Evolutionary conservation across 768 basidiomycete species (phyloP), one percentile per base, ranked within the genome.

Genomic region (Rhizopogon vinicolor): DNA sequence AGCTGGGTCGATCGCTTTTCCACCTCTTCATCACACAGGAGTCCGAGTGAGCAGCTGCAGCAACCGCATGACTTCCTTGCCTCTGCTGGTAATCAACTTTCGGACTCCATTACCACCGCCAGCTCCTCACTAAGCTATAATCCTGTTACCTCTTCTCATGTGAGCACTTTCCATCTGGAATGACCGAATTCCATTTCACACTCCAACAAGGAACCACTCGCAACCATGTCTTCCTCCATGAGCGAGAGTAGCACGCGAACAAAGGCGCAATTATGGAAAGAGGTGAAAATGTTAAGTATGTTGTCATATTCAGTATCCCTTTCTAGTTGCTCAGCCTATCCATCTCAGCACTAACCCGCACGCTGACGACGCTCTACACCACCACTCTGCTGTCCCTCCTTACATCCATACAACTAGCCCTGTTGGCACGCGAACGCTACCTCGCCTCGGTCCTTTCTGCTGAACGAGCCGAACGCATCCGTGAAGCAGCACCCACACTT

Each of bases 221-320:
- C 50, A 14, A 43, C 53, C 16, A 42, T 28, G 50, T 58, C 55
- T 9, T 39, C 39, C 12, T 59, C 62, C 1, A 44, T 41, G 7
- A 40, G 45, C 3, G 60, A 64, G 16, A 59, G 54, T 41, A 57
- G 60, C 41, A 71, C 73, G 25, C 75, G 80, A 58, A 84, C 81
- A n/a, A 93, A 87, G 66, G 82, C 80, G 1, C 87, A 95, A 63
- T 75, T 98, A 7, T 98, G 96, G 96, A 85, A 86, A 55, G 93
- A 97, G 70, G 81, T 97, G 39, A 98, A 97, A 68, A 81, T 93
- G 59, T 83, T 95, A 33, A 86, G 91, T 87, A 64, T 45, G 81
- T 41, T 3, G 45, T 52, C 29, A 9, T 18, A 44, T 45, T 16
- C n/a, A 41, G 25, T 19, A 16, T 16, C 16, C 8, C 8, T 25